Base-by-base conservation (phyloP, 306 rosid species). In the Neltuma alba region DNA sequence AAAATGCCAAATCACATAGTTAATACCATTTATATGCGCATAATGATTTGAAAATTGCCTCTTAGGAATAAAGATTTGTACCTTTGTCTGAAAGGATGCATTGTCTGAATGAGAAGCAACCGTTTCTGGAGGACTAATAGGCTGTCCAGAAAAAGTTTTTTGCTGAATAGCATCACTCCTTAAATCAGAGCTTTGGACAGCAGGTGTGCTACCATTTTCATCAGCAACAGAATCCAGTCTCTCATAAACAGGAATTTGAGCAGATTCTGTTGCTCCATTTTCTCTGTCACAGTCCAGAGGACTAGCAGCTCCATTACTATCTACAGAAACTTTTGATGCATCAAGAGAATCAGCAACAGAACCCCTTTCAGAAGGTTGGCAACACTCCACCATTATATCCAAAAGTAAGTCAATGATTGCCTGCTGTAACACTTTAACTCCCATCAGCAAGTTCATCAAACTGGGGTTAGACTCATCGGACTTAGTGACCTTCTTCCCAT, bases 341-440 rank as follows among this genome's bases (percentile, higher is more conserved):
- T 89, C 90, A 67, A 85, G 78, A 74, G 89, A 89, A 74, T 91
- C 97, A 76, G 82, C 55, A 83, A 64, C 83, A 76, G 88, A 87
- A 78, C 87, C 85, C 77, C 83, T 91, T 85, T 96, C 94, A n/a
- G 98, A 87, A 77, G 98, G 98, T 82, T 93, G 98, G 85, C 99
- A 96, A 85, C 99, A 96, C 79, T 93, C 97, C 2, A 96, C 98
- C 99, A 96, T 96, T 88, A 93, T 96, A 90, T 96, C 99, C 86
- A 96, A 80, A 77, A 96, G 94, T 79, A 96, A 90, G 86, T 96
- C 99, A 85, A 96, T 87, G 85, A 96, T 91, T 58, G 98, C 99
- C 83, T 91, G 98, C 90, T 96, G 99, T 83, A 96, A 83, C 48
- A 96, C 99, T 85, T 91, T 93, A 68, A 96, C 99, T 82, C 99